These are phyloP conservation scores for Nicotiana benthamiana DNA, from an alignment of 257 asterid genomes.

Conservation along the genomic window DNA sequence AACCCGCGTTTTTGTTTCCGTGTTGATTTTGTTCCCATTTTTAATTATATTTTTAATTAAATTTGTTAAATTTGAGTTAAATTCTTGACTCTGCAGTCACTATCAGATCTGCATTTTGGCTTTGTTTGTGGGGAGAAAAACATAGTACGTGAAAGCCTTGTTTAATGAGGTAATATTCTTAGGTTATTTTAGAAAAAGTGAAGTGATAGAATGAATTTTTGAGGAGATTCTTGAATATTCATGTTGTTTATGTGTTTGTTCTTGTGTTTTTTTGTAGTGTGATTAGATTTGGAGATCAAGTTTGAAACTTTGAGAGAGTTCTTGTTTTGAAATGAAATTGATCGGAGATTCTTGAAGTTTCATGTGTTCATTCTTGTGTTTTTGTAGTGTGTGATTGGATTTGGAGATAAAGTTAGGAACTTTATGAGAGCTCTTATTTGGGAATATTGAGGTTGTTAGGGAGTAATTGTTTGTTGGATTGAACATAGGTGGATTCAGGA, in stretches of 20 bases:
- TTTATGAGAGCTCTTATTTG: not conserved
- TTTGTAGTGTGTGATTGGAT: not conserved
- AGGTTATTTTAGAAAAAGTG: not conserved
- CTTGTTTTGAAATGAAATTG: not conserved
- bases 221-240: not conserved
- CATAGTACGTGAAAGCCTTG: conserved; percentile 18
- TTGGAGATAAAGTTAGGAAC: conserved; percentile 7
- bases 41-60: not conserved
- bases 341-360: not conserved
- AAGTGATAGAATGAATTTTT: not conserved
- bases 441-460: not conserved
- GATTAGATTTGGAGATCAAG: too few relatives aligned
- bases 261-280: not conserved
- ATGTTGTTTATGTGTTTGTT: not conserved
- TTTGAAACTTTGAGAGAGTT: not conserved
- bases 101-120: conserved; percentile 46
- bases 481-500: too few relatives aligned
- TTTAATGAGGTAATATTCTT: not conserved
- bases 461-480: not conserved
- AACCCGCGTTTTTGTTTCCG: conserved; percentile 53
- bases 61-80: not conserved
- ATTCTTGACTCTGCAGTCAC: conserved; percentile 29
- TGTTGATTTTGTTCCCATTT: conserved; percentile 9
- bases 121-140: conserved; percentile 13
- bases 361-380: not conserved